Evolutionary conservation across 768 basidiomycete genomes (phyloP), one percentile per base, ranked within the genome.

Genomic region (Mycena filopes): DNA sequence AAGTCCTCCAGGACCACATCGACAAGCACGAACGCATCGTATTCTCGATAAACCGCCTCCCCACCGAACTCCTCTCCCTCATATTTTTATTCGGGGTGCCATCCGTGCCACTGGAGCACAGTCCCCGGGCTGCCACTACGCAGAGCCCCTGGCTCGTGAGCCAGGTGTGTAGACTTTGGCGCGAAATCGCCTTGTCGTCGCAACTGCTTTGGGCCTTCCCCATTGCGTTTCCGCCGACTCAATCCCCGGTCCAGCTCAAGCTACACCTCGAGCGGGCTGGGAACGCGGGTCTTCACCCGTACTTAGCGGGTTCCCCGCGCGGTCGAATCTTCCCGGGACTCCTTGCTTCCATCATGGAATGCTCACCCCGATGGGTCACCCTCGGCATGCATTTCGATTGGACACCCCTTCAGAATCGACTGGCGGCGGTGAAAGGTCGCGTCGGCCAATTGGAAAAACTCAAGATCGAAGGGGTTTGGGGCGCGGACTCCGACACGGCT

Each of bases 31-130:
- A 59, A 40, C 38, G 58, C 11, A 49, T 29, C 20, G 12, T 59
- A 18, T 59, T 59, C 28, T 59, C 58, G 13, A 59, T 59, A 40
- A 59, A 59, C 20, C 47, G 38, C 21, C 45, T 59, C 23, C 58
- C 58, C 13, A 23, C 58, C 10, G 47, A 59, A 41, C 49, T 59
- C 8, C 47, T 59, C 20, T 29, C 40, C 5, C 36, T 50, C 20
- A 21, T 59, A 21, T 59, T 59, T 13, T 16, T 41, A 12, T 40
- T 15, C 20, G n/a, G 47, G 13, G n/a, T 31, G 2, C 16, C 46
- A 5, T 29, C 23, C 20, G 25, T 16, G 4, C 15, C 23, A 16
- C 9, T 25, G 16, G 1, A 15, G n/a, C 10, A 42, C 18, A 36
- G 13, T 11, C 33, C 46, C 0, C 2, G 9, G 7, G 15, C 18